Conservation (phyloP, 1,139 yeast genomes). For the Pichia sp. region DNA sequence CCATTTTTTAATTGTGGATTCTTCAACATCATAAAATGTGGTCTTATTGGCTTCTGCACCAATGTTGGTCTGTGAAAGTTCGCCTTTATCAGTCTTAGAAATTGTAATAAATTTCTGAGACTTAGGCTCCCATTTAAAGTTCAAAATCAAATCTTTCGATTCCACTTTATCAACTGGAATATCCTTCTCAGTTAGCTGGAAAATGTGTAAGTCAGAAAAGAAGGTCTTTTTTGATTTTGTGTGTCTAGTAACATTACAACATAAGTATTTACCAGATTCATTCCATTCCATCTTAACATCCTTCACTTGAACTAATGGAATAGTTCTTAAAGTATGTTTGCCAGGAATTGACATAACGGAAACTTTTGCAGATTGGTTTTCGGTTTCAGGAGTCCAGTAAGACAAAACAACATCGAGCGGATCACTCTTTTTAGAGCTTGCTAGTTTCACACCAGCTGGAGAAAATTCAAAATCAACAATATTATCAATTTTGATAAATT, state of each 20-base stretch:
- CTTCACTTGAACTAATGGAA: slow-evolving; percentile 89
- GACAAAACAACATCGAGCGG: slow-evolving; percentile 66
- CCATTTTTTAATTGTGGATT: slow-evolving; percentile 46
- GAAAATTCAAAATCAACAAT: slow-evolving; percentile 93
- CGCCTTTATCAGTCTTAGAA: slow-evolving; percentile 46
- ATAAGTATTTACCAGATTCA: slow-evolving; percentile 71
- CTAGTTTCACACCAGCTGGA: slow-evolving; percentile 73
- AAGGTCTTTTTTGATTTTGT: slow-evolving; percentile 90
- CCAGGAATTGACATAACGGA: slow-evolving; percentile 85
- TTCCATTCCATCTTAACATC: slow-evolving; percentile 96
- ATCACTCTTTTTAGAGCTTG: slow-evolving; percentile 39
- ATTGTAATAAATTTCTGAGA: slow-evolving; percentile 81
- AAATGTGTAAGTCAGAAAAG: slow-evolving; percentile 88
- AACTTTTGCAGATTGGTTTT: slow-evolving; percentile 93
- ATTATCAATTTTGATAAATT: slow-evolving; percentile 76
- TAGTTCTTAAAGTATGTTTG: slow-evolving; percentile 76
- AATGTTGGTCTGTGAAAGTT: slow-evolving; percentile 45
- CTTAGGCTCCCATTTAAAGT: slow-evolving; percentile 94
- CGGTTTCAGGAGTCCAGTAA: slow-evolving; percentile 94
- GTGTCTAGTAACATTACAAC: slow-evolving; percentile 96
- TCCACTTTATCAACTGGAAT: slow-evolving; percentile 94
- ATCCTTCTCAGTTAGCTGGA: slow-evolving; percentile 79
- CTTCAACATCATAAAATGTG: slow-evolving; percentile 79
- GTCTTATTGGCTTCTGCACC: slow-evolving; percentile 66
- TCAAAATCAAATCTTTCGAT: slow-evolving; percentile 79